A percentile compares a stretch with the other conserved stretches of the same genome.
phyloP scores from a whole-genome alignment of 208 protist species.

The Leishmania turanica region DNA sequence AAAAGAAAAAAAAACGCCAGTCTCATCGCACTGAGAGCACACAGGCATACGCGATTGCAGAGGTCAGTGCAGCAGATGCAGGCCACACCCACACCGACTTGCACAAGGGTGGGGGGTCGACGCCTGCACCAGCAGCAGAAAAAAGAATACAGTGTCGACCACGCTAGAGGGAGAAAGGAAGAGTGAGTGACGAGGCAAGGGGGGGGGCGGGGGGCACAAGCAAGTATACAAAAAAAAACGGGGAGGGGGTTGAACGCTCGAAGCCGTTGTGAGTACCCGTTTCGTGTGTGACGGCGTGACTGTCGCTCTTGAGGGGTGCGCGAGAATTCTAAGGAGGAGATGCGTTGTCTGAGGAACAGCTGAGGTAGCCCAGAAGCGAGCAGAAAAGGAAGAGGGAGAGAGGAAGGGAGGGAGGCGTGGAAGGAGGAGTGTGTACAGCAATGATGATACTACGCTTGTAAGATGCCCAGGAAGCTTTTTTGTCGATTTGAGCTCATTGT shows the following conservation, averaged over 20 bases:
- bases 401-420: background rate
- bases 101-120: background rate
- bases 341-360: background rate
- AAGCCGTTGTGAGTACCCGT: background rate
- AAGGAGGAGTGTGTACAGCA: background rate
- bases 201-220: background rate
- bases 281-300: background rate
- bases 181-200: background rate
- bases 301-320: background rate
- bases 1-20: conserved; percentile 4
- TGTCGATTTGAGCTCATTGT: background rate
- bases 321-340: background rate
- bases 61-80: background rate
- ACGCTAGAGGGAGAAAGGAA: background rate
- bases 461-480: background rate
- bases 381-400: background rate
- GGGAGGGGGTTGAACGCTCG: background rate
- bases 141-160: background rate
- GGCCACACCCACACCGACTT: background rate
- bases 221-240: background rate
- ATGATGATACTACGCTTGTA: background rate
- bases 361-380: background rate
- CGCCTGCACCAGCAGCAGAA: background rate
- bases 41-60: background rate
- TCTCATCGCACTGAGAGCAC: background rate